Evolutionary conservation across 2,329 filamentous ascomycete genomes (phyloP), one percentile per base, ranked within the genome.

Genomic region (Tolypocladium album): DNA sequence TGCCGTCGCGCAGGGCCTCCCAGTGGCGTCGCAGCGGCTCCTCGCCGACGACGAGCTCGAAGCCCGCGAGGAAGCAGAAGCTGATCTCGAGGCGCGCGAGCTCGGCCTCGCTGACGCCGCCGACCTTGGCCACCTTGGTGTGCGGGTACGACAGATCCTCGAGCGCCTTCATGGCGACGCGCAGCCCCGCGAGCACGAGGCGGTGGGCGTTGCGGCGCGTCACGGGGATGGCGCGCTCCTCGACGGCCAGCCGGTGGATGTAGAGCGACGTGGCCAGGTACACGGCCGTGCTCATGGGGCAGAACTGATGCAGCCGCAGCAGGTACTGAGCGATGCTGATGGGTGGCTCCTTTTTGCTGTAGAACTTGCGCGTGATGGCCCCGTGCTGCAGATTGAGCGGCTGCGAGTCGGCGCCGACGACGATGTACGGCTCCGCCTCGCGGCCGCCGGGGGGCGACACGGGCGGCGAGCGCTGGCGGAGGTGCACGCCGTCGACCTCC

Each of bases 81-180:
- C 88, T 92, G 62, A 97, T 89, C 77, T 97, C 94, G 50, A 97
- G 76, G 61, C 89, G 82, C 47, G 89, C 88, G 58, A 99, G 80
- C 74, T 97, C 92, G 22, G 79, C 77, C 70, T 90, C 88, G 68
- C 85, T 90, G 20, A 97, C 91, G 22, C 93, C 93, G 50, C 94
- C 93, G 1, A 97, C 92, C 64, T 87, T 88, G 22, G 93, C 87
- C 65, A 97, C 86, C 59, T 91, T 88, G 61, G 82, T 82, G 75
- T 97, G 93, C 11, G 90, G 85, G 75, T 95, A 96, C 66, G 88
- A 89, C 59, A 93, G 81, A 72, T 97, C 93, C 73, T 99, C 93
- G n/a, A 97, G 77, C 0, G 91, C 90, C 76, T 97, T 99, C 83
- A 92, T 94, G 17, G 93, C 92, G 4, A 97, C 89, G 42, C 92